A percentile compares a stretch with the other conserved stretches of the same genome.
Evolutionary conservation across 176 grass and related monocot genomes (phyloP).

Genomic region (Elaeis guineensis): DNA sequence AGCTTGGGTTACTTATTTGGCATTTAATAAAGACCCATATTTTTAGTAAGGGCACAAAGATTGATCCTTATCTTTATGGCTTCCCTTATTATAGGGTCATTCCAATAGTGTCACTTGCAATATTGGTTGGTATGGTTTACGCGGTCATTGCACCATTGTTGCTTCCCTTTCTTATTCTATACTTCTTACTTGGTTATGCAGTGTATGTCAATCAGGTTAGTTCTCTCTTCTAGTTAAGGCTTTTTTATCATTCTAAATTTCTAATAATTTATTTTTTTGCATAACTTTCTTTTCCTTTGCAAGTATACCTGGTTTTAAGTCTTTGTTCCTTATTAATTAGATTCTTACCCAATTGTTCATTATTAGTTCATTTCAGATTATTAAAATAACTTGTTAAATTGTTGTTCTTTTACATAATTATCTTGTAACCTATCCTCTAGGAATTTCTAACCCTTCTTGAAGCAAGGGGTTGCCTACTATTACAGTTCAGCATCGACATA

Average conservation of each 20-base stretch:
- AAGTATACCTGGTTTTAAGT: no score
- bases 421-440: no score
- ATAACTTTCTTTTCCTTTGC: neutral
- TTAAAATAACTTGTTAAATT: no score
- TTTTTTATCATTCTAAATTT: neutral
- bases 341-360: no score
- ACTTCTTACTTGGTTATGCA: slow-evolving; percentile 74
- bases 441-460: no score
- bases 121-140: slow-evolving; percentile 82
- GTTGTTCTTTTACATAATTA: no score
- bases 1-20: slow-evolving; percentile 63
- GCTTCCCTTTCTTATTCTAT: slow-evolving; percentile 77
- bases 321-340: no score
- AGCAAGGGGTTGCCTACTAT: no score
- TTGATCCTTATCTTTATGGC: slow-evolving; percentile 58
- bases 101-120: slow-evolving; percentile 71
- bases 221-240: neutral
- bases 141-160: slow-evolving; percentile 64
- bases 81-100: slow-evolving; percentile 75
- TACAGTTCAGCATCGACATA: no score
- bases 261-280: neutral
- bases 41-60: slow-evolving; percentile 18
- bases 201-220: slow-evolving; percentile 80
- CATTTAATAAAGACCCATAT: slow-evolving; percentile 42
- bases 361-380: no score